Percentiles rank a stretch among this genome's conserved stretches.
Conservation (phyloP, 2,329 filamentous ascomycete species). For the Fusarium palustre region DNA sequence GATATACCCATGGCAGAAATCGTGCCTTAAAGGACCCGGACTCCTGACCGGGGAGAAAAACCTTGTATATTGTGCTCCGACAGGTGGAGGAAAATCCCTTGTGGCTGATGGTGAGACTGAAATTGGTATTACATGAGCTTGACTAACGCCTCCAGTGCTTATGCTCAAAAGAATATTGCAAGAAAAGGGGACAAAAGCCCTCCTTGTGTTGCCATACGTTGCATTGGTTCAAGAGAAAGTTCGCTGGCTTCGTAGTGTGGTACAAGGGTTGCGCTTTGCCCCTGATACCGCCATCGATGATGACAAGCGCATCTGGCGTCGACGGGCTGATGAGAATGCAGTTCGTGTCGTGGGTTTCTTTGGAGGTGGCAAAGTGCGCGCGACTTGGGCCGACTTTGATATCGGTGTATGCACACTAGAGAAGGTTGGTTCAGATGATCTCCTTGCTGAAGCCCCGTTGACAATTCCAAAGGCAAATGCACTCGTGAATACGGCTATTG, state of each 20-base stretch:
- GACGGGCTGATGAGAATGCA: conserved; percentile 66
- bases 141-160: conserved; percentile 60
- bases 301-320: conserved; percentile 62
- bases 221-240: conserved; percentile 84
- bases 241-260: conserved; percentile 76
- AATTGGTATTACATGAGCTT: not conserved
- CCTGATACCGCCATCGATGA: conserved; percentile 51
- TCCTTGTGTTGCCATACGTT: conserved; percentile 81
- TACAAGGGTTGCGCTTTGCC: conserved; percentile 66
- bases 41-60: conserved; percentile 74
- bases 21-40: conserved; percentile 75
- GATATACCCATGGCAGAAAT: conserved; percentile 85
- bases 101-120: conserved; percentile 68
- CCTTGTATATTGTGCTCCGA: conserved; percentile 83
- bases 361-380: conserved; percentile 75
- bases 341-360: conserved; percentile 79
- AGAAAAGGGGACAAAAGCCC: conserved; percentile 72
- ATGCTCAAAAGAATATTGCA: conserved; percentile 79
- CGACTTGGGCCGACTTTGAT: conserved; percentile 79
- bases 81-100: conserved; percentile 81
- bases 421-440: conserved; percentile 60
- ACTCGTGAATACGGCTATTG: conserved; percentile 78
- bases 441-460: not conserved
- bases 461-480: conserved; percentile 71
- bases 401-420: conserved; percentile 84